Evolutionary conservation across 108 stramenopile species (phyloP), one percentile per base, ranked within the genome.

Genomic region (Skeletonema grethae): DNA sequence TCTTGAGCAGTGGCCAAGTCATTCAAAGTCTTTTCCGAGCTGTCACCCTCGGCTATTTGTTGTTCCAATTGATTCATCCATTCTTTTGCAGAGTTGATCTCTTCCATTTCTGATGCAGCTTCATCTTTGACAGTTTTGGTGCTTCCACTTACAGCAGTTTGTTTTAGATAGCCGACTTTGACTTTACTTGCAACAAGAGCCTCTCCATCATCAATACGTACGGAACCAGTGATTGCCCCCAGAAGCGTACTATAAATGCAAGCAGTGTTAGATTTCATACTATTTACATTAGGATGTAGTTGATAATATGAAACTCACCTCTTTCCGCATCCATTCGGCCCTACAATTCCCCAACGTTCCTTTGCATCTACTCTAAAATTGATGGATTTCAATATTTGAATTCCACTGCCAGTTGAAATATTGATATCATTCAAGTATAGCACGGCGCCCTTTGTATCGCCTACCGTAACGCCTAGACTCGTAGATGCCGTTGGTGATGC

Each of bases 101-200:
- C 86, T n/a, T 65, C 69, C 97, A 97, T 97, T 60, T 92, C 91
- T 2, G 91, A 91, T 10, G 77, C 75, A 11, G 96, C 95, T 79
- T 97, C 97, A 63, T 97, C 92, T 62, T 73, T 84, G 4, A 97
- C 85, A 10, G 96, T 95, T 24, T 78, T 83, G 9, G 78, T 94
- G 13, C 92, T 93, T 35, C 97, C 97, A 24, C 82, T 77, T 2
- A 97, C 97, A 22, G 96, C 96, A 31, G 87, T 89, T 82, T 90
- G 90, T 76, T 85, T 86, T 24, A 95, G 70, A 36, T 95, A 95
- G 2, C 94, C 94, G 5, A 95, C 84, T 20, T 82, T 81, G 6
- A 87, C 70, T 61, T 90, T 90, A 41, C 75, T 50, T 13, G 73
- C 82, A 30, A 90, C 84, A 3, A 90, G 67, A 22, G 87, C 84